Evolutionary conservation across 2,329 filamentous ascomycete species (phyloP).

Genomic region (Stagonosporopsis chrysanthemi): DNA sequence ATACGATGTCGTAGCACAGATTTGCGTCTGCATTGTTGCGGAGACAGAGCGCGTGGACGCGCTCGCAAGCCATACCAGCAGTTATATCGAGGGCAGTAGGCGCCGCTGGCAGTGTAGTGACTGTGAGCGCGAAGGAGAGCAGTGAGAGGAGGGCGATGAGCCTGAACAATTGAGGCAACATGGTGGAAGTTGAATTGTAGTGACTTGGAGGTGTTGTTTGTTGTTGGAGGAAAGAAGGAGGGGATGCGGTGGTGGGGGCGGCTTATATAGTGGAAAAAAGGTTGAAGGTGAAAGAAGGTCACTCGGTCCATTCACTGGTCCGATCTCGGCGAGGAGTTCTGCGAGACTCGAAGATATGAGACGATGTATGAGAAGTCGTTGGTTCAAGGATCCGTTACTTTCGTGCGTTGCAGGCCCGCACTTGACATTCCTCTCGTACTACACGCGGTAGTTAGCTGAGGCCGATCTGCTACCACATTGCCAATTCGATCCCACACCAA

Average conservation of each 20-base stretch:
- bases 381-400: no score
- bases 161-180: neutral
- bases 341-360: no score
- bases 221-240: neutral
- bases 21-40: neutral
- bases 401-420: no score
- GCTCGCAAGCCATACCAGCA: neutral
- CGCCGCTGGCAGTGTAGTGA: neutral
- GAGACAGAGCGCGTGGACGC: neutral
- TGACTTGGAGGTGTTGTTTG: neutral
- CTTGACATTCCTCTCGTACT: no score
- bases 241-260: neutral
- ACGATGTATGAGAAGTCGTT: no score
- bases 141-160: neutral
- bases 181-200: neutral
- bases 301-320: neutral
- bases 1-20: neutral
- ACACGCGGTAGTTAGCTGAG: no score
- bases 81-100: neutral
- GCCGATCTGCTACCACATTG: no score
- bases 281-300: neutral
- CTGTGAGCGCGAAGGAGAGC: neutral
- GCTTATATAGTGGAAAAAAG: neutral
- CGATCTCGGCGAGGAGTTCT: no score
- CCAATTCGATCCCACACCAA: no score